Conservation (phyloP, 2,329 filamentous ascomycete species). For the Penicillium frequentans region DNA sequence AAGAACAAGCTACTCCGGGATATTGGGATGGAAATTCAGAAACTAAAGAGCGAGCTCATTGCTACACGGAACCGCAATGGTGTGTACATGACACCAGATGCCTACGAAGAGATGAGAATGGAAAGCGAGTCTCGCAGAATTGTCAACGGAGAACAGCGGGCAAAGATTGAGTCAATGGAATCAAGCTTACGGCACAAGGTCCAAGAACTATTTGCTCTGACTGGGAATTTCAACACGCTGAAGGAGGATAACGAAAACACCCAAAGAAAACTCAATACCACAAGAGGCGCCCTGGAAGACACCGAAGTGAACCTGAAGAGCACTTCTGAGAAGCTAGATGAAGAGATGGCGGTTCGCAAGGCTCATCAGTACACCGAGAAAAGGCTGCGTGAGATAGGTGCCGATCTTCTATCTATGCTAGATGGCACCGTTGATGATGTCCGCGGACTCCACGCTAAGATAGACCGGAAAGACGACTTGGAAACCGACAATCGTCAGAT, state of each 20-base stretch:
- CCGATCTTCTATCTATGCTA: conserved; percentile 74
- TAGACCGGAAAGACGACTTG: conserved; percentile 79
- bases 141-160: conserved; percentile 85
- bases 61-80: conserved; percentile 91
- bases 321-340: conserved; percentile 72
- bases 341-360: conserved; percentile 76
- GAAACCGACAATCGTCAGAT: conserved; percentile 74
- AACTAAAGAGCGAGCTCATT: conserved; percentile 89
- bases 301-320: conserved; percentile 80
- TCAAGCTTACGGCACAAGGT: conserved; percentile 88
- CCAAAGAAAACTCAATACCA: conserved; percentile 70
- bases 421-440: conserved; percentile 78
- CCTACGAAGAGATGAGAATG: conserved; percentile 85
- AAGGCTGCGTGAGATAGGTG: conserved; percentile 71
- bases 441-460: conserved; percentile 78
- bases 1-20: conserved; percentile 91
- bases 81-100: conserved; percentile 86
- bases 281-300: conserved; percentile 78
- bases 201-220: conserved; percentile 85
- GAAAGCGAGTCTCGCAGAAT: conserved; percentile 92
- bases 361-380: conserved; percentile 85
- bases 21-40: conserved; percentile 90
- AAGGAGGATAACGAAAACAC: conserved; percentile 88
- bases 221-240: conserved; percentile 79
- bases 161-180: conserved; percentile 91